phyloP scores from a whole-genome alignment of 106 monocot species.

The Chionographis japonica region DNA sequence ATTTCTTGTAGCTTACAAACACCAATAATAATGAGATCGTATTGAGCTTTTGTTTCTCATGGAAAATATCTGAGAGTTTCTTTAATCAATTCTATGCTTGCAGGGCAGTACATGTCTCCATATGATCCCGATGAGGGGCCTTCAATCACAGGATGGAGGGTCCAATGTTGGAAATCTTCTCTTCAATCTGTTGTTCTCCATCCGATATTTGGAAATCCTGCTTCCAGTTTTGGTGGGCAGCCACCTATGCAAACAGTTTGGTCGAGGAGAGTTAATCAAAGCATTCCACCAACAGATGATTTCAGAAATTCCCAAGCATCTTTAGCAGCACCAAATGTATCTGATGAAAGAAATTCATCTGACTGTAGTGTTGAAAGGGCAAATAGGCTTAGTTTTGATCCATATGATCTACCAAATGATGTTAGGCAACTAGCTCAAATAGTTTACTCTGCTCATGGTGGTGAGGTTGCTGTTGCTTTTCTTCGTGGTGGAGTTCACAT shows the following conservation, averaged over 20 bases:
- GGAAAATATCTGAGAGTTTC: neutral
- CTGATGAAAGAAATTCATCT: conserved; percentile 83
- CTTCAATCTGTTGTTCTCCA: conserved; percentile 96
- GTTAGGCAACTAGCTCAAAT: conserved; percentile 95
- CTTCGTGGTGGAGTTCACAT: conserved; percentile 95
- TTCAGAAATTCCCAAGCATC: conserved; percentile 47
- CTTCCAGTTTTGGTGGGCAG: conserved; percentile 81
- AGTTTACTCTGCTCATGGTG: conserved; percentile 93
- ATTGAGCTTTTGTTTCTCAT: neutral
- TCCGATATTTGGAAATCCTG: conserved; percentile 97
- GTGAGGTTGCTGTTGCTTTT: conserved; percentile 97
- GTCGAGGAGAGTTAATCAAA: conserved; percentile 83
- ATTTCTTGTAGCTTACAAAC: too few relatives aligned
- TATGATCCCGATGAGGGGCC: conserved; percentile 99
- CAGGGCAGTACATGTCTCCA: conserved; percentile 99
- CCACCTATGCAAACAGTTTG: conserved; percentile 98
- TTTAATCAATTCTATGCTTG: neutral
- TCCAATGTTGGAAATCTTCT: conserved; percentile 98
- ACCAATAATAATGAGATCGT: too few relatives aligned
- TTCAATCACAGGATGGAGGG: conserved; percentile 99
- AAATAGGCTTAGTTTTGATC: conserved; percentile 86
- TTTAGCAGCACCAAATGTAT: conserved; percentile 33
- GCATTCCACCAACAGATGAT: conserved; percentile 93
- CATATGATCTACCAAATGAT: conserved; percentile 97
- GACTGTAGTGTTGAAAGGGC: conserved; percentile 80